Conservation (phyloP, 2,329 filamentous ascomycete genomes). For the Emergomyces orientalis region DNA sequence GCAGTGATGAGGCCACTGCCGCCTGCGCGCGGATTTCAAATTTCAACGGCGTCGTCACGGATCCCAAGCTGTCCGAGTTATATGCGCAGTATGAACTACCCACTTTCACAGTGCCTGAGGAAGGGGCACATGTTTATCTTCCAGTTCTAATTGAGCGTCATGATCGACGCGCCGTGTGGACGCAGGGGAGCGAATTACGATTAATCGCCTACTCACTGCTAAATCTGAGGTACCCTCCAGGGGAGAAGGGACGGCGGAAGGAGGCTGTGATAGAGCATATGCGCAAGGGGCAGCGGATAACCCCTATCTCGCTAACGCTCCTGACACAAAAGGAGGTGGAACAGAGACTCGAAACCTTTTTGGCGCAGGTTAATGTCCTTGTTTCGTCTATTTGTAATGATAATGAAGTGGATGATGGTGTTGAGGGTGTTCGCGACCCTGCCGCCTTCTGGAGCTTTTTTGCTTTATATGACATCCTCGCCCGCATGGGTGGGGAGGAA, state of each 20-base stretch:
- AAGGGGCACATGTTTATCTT: slow-evolving; percentile 49
- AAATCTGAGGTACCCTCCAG: slow-evolving; percentile 27
- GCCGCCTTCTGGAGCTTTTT: slow-evolving; percentile 28
- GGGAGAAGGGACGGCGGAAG: slow-evolving; percentile 14
- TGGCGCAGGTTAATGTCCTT: slow-evolving; percentile 15
- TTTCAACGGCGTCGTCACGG: slow-evolving; percentile 22
- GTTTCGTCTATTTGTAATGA: slow-evolving; percentile 13
- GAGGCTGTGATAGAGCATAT: slow-evolving; percentile 26
- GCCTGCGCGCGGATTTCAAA: background rate
- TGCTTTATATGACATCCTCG: slow-evolving; percentile 27
- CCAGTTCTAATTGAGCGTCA: slow-evolving; percentile 54
- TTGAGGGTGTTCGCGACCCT: background rate
- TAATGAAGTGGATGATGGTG: slow-evolving; percentile 9
- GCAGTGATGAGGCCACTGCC: slow-evolving; percentile 3
- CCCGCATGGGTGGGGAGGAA: slow-evolving; percentile 10
- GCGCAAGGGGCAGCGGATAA: slow-evolving; percentile 30
- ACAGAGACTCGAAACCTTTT: slow-evolving; percentile 17
- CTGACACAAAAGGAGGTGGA: slow-evolving; percentile 16
- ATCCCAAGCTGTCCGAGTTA: slow-evolving; percentile 45
- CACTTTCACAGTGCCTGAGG: slow-evolving; percentile 14
- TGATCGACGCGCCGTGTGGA: slow-evolving; percentile 49
- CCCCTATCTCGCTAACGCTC: slow-evolving; percentile 22
- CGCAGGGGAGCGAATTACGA: slow-evolving; percentile 43
- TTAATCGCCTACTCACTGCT: slow-evolving; percentile 48
- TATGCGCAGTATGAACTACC: slow-evolving; percentile 36